These are phyloP conservation scores for Penicillium sp. DNA, from an alignment of 2,329 filamentous ascomycete species.

Conservation along the genomic window DNA sequence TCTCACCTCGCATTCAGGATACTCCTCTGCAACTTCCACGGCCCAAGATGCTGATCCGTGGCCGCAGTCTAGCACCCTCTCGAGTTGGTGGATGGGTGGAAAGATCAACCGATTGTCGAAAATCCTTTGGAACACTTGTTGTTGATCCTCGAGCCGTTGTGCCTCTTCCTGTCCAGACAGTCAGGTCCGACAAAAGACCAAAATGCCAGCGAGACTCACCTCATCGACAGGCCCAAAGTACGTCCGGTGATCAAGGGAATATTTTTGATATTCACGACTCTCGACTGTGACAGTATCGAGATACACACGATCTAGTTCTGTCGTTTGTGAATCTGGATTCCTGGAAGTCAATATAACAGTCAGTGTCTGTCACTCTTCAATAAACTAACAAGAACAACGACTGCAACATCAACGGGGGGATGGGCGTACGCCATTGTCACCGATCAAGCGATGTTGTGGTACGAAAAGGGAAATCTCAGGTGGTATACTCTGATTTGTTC, in stretches of 20 bases:
- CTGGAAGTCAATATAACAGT: constrained; percentile 31
- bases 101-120: constrained; percentile 72
- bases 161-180: constrained; percentile 61
- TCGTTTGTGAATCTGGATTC: constrained; percentile 49
- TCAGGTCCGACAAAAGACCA: constrained; percentile 15
- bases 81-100: constrained; percentile 61
- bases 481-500: constrained; percentile 14
- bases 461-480: constrained; percentile 9
- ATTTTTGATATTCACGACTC: constrained; percentile 68
- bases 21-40: constrained; percentile 64
- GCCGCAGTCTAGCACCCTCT: constrained; percentile 70
- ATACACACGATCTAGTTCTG: constrained; percentile 59
- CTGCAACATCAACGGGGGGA: constrained; percentile 6
- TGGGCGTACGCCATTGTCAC: constrained; percentile 34
- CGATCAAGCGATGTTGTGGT: constrained; percentile 8
- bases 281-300: constrained; percentile 62
- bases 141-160: constrained; percentile 64
- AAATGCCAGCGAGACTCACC: constrained; percentile 48
- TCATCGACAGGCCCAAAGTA: constrained; percentile 73
- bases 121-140: constrained; percentile 62
- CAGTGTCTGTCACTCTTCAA: constrained; percentile 22
- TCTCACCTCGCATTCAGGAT: constrained; percentile 66
- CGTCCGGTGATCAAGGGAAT: constrained; percentile 64
- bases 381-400: not conserved
- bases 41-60: constrained; percentile 74